These are phyloP conservation scores for Kuraishia piskuri DNA, from an alignment of 805 yeast species.

Conservation along the genomic window DNA sequence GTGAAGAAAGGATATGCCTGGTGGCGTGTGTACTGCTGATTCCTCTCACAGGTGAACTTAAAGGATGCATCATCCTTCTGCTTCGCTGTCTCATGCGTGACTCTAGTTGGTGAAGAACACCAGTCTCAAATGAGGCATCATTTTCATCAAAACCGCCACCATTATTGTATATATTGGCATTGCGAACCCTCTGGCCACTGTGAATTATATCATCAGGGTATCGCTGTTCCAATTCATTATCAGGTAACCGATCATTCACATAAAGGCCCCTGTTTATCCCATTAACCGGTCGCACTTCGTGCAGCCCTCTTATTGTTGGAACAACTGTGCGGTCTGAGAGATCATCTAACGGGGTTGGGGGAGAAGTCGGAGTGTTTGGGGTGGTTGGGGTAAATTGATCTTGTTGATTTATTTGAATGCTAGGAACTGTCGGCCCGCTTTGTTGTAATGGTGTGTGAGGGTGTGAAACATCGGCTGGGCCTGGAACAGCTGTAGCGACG, in stretches of 20 bases:
- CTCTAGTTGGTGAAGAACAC: not conserved
- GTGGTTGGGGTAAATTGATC: not conserved
- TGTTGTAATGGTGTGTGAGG: not conserved
- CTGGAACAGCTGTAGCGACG: not conserved
- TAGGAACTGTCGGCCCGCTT: not conserved
- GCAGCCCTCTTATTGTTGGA: not conserved
- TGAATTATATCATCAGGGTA: too few species aligned
- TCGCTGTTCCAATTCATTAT: too few species aligned
- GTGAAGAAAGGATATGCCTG: not conserved
- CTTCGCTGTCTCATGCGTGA: not conserved
- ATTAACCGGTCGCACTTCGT: not conserved
- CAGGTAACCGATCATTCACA: not conserved
- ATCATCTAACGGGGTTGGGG: not conserved
- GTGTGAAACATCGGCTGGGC: not conserved
- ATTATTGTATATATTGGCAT: too few species aligned
- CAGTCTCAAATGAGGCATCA: not conserved
- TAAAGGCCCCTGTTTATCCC: not conserved
- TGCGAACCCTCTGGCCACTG: too few species aligned
- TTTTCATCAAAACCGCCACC: not conserved
- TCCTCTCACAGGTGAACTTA: not conserved
- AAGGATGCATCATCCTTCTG: not conserved
- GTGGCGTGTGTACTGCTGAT: not conserved
- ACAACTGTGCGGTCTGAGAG: not conserved
- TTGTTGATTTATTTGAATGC: not conserved
- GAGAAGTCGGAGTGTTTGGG: not conserved